phyloP scores from a whole-genome alignment of 2,329 filamentous ascomycete species.

The Beauveria sp. region DNA sequence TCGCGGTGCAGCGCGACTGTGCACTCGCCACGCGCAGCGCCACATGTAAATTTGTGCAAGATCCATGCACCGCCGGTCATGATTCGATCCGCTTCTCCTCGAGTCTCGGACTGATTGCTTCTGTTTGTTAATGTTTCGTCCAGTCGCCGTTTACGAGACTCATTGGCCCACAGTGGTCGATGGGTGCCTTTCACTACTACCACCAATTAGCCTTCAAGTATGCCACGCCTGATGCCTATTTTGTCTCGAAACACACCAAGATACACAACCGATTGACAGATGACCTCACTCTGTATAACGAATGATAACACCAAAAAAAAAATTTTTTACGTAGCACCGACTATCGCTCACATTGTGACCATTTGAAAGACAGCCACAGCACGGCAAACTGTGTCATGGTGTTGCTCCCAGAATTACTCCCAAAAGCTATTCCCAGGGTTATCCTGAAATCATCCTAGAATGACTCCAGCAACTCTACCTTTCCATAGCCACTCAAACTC shows the following conservation, averaged over 20 bases:
- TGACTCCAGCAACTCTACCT: neutral
- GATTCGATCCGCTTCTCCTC: neutral
- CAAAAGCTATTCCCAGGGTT: neutral
- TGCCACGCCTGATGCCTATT: neutral
- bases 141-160: neutral
- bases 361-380: neutral
- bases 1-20: neutral
- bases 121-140: neutral
- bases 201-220: neutral
- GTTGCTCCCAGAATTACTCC: neutral
- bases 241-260: neutral
- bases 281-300: neutral
- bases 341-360: neutral
- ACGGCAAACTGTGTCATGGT: neutral
- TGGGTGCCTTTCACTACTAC: slow-evolving; percentile 17
- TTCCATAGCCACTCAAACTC: neutral
- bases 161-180: neutral
- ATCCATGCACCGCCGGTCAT: neutral
- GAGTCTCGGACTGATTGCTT: neutral
- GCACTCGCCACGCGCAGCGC: slow-evolving; percentile 1
- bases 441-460: neutral
- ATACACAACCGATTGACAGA: neutral
- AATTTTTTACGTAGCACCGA: neutral
- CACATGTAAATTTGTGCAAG: neutral
- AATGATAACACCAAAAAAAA: too few species aligned